Conservation (phyloP, 345 rosid species). For the Lumnitzera racemosa region DNA sequence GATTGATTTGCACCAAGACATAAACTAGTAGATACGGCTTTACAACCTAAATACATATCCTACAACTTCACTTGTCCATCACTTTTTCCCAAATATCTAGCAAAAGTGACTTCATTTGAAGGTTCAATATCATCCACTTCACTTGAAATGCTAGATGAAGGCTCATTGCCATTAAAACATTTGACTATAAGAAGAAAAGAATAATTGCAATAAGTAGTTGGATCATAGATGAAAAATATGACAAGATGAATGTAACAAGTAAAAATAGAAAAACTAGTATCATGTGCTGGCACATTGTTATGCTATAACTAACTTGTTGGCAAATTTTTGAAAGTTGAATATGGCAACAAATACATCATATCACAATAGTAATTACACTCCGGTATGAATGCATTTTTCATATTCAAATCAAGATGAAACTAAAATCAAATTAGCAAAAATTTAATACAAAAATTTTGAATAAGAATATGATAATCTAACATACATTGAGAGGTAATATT, state of each 20-base stretch:
- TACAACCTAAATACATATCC: constrained; percentile 81
- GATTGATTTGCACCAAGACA: constrained; percentile 58
- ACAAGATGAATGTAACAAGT: not conserved
- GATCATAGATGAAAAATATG: not conserved
- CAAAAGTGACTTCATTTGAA: constrained; percentile 7
- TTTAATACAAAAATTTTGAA: not conserved
- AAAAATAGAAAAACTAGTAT: not conserved
- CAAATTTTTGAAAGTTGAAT: constrained; percentile 38
- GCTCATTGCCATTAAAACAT: constrained; percentile 20
- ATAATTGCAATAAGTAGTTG: not conserved
- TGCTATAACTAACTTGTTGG: constrained; percentile 17
- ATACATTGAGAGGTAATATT: constrained; percentile 38
- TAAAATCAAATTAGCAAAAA: constrained; percentile 1
- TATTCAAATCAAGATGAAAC: constrained; percentile 36
- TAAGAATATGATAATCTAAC: not conserved
- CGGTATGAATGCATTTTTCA: constrained; percentile 13
- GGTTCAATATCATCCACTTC: constrained; percentile 25
- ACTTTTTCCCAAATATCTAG: constrained; percentile 10
- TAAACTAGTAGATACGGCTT: constrained; percentile 85
- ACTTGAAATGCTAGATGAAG: constrained; percentile 49
- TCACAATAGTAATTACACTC: constrained; percentile 53
- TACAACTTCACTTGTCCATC: constrained; percentile 29
- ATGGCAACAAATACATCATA: constrained; percentile 44
- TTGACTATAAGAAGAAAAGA: constrained; percentile 18
- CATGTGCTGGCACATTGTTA: not conserved